Evolutionary conservation across 441 rosid genomes (phyloP), one percentile per base, ranked within the genome.

Genomic region (Eugenia klotzschiana): DNA sequence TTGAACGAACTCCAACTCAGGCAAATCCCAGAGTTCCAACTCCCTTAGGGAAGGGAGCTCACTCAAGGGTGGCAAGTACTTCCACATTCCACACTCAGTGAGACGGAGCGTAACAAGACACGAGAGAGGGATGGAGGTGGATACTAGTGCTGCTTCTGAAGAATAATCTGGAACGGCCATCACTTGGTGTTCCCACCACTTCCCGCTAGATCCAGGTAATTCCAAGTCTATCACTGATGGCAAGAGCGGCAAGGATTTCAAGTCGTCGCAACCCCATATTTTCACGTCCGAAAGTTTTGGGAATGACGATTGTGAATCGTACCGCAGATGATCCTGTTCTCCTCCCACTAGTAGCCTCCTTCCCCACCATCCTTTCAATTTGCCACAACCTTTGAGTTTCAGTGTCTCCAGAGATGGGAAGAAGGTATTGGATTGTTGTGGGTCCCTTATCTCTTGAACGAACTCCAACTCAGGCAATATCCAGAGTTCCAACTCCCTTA

Each of bases 191-290:
- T 49, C 69, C 37, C 25, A 27, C 8, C 5, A 4, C 18, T 26
- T 13, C 18, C 1, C 1, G 33, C 33, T 57, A 3, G 7, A 16
- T 13, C 0, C 18, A 1, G 0, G 0, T 13, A 13, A 57, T 3
- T 6, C 1, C 29, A 6, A 26, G 2, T 12, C 33, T 57, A 25
- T 3, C 6, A 0, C 27, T 6, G 0, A 12, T 1, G 69, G 69
- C 1, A 26, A 26, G 3, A 13, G 33, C 6, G 33, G 69, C 69
- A 57, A 14, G 4, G 33, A 13, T 1, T 57, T 13, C 4, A 0
- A 18, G 69, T 26, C 3, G 16, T 7, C 4, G 14, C 69, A 25
- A 26, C 4, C 1, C 6, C 1, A 13, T 57, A 26, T 49, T 3
- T 3, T 1, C 33, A 25, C 3, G 9, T 3, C 1, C 9, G 2